A percentile compares a stretch with the other conserved stretches of the same genome.
phyloP scores from a whole-genome alignment of 139 green algal genomes.

The Micromonas pusilla region DNA sequence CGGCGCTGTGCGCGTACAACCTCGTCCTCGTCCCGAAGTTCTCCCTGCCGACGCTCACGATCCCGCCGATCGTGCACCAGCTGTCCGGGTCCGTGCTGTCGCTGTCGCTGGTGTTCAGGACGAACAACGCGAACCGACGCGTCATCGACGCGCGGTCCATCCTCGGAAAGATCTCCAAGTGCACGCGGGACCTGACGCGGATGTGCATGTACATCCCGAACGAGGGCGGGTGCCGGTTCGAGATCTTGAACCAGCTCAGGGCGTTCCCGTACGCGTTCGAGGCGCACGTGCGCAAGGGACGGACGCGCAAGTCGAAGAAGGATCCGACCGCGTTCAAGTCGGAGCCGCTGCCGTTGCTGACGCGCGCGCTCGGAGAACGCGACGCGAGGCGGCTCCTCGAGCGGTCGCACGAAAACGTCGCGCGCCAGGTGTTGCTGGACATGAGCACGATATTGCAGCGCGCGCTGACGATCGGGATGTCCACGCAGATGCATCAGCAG shows the following conservation, averaged over 20 bases:
- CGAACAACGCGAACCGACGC: constrained; percentile 52
- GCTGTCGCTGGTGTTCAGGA: constrained; percentile 58
- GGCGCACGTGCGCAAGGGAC: constrained; percentile 9
- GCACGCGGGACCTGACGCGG: constrained; percentile 9
- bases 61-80: not conserved
- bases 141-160: constrained; percentile 41
- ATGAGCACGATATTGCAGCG: not conserved
- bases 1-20: not conserved
- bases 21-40: not conserved
- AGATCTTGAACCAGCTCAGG: not conserved
- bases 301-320: constrained; percentile 1
- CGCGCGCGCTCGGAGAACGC: not conserved
- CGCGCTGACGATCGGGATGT: not conserved
- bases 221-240: not conserved
- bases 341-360: not conserved
- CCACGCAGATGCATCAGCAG: not conserved
- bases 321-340: constrained; percentile 16
- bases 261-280: constrained; percentile 15
- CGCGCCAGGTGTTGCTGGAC: not conserved
- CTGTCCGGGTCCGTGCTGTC: constrained; percentile 9
- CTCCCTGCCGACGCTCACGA: not conserved
- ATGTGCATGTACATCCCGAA: constrained; percentile 11
- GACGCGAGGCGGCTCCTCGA: not conserved
- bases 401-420: not conserved
- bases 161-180: constrained; percentile 33